A percentile compares a stretch with the other conserved stretches of the same genome.
Evolutionary conservation across 768 basidiomycete species (phyloP).

Genomic region (Mycena leptocephala): DNA sequence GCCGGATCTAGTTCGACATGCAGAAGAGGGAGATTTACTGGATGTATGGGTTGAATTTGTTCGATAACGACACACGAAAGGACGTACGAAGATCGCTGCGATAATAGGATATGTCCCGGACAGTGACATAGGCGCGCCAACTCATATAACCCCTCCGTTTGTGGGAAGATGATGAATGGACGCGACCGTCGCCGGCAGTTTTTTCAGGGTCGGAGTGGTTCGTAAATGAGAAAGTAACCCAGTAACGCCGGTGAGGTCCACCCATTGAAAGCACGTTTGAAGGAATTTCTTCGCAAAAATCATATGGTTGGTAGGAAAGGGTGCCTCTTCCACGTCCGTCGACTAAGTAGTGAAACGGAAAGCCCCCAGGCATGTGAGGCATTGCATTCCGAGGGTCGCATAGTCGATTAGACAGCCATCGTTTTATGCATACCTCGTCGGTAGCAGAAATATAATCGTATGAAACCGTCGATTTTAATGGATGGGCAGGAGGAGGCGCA

Average conservation of each 20-base stretch:
- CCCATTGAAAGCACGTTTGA: neutral
- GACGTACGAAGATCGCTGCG: slow-evolving; percentile 1
- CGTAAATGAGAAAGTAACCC: slow-evolving; percentile 24
- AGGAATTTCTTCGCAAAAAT: slow-evolving; percentile 23
- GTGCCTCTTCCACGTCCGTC: slow-evolving; percentile 11
- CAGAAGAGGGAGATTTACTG: slow-evolving; percentile 22
- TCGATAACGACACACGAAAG: neutral
- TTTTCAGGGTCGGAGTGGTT: neutral
- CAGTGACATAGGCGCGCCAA: slow-evolving; percentile 21
- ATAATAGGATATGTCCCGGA: slow-evolving; percentile 9
- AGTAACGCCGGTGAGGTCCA: slow-evolving; percentile 15
- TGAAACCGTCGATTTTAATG: slow-evolving; percentile 6
- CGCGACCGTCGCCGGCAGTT: neutral
- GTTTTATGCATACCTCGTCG: slow-evolving; percentile 28
- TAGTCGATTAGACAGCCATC: slow-evolving; percentile 23
- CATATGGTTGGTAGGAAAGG: slow-evolving; percentile 23
- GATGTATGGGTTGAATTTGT: neutral
- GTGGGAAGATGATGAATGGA: neutral
- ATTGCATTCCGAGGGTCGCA: neutral
- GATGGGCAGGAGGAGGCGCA: slow-evolving; percentile 14
- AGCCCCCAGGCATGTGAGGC: slow-evolving; percentile 28
- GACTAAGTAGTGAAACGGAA: slow-evolving; percentile 22
- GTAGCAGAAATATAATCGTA: slow-evolving; percentile 9
- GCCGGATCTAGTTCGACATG: slow-evolving; percentile 19
- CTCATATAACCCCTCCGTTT: slow-evolving; percentile 15